Percentiles rank a stretch among this genome's conserved stretches.
These are phyloP conservation scores for Rubus idaeus DNA, from an alignment of 306 rosid genomes.

Conservation along the genomic window DNA sequence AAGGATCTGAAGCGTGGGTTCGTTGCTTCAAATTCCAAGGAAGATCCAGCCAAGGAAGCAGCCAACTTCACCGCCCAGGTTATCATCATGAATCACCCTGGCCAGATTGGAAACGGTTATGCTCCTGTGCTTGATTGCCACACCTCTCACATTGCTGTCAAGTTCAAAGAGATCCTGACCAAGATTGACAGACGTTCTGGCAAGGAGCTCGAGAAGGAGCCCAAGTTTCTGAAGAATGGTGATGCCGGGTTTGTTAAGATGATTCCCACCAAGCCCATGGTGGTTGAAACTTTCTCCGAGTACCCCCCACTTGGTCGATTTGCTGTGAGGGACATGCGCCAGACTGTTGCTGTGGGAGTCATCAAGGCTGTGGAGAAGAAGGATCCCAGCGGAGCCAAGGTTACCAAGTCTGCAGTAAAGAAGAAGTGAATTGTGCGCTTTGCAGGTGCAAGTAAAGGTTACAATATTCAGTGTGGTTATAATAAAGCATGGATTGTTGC, in stretches of 20 bases:
- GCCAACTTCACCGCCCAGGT: slow-evolving; percentile 86
- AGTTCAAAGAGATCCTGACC: slow-evolving; percentile 68
- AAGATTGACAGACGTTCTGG: slow-evolving; percentile 94
- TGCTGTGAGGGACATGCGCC: slow-evolving; percentile 93
- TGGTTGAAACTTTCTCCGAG: slow-evolving; percentile 76
- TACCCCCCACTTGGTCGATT: slow-evolving; percentile 93
- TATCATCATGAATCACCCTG: slow-evolving; percentile 93
- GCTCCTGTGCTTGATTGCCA: slow-evolving; percentile 95
- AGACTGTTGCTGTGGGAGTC: slow-evolving; percentile 92
- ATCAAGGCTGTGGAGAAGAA: slow-evolving; percentile 89
- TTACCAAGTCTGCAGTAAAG: slow-evolving; percentile 78
- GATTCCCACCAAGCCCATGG: slow-evolving; percentile 93
- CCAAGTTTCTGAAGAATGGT: slow-evolving; percentile 86
- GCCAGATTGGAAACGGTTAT: slow-evolving; percentile 86
- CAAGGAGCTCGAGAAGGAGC: slow-evolving; percentile 87
- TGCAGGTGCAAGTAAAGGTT: not conserved
- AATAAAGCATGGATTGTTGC: slow-evolving; percentile 34
- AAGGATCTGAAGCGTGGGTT: slow-evolving; percentile 96
- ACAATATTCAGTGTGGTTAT: not conserved
- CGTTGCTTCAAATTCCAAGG: slow-evolving; percentile 92
- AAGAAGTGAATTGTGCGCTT: slow-evolving; percentile 65
- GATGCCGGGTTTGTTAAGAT: slow-evolving; percentile 86
- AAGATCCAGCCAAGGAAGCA: slow-evolving; percentile 92
- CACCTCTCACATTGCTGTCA: slow-evolving; percentile 86
- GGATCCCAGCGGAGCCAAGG: slow-evolving; percentile 72